Conservation (phyloP, 495 filamentous ascomycete species). For the Penicillium paxilli region DNA sequence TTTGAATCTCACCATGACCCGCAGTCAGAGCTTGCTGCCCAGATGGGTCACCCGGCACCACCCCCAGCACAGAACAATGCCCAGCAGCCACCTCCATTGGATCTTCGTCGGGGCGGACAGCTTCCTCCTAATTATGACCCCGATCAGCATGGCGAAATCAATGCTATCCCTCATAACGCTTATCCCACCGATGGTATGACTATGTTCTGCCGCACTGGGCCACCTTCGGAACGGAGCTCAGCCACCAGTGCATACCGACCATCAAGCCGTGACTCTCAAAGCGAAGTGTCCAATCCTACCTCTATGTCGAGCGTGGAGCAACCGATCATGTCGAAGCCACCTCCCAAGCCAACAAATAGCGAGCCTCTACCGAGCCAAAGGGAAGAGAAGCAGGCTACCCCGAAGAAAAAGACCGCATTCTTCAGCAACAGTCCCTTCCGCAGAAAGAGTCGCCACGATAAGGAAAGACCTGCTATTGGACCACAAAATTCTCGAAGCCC, state of each 20-base stretch:
- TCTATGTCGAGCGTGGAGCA: slow-evolving; percentile 82
- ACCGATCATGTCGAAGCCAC: slow-evolving; percentile 22
- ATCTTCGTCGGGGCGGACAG: slow-evolving; percentile 51
- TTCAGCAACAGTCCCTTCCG: slow-evolving; percentile 96
- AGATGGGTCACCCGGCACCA: slow-evolving; percentile 58
- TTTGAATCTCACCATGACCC: slow-evolving; percentile 90
- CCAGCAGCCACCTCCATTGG: slow-evolving; percentile 49
- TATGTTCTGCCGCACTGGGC: slow-evolving; percentile 89
- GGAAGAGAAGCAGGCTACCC: slow-evolving; percentile 61
- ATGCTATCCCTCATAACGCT: slow-evolving; percentile 81
- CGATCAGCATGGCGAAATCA: slow-evolving; percentile 63
- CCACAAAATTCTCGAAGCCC: slow-evolving; percentile 18
- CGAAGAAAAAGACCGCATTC: slow-evolving; percentile 89
- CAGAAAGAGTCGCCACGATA: slow-evolving; percentile 85
- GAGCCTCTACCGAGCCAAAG: slow-evolving; percentile 42
- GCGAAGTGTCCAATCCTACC: slow-evolving; percentile 87
- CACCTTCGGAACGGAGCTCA: slow-evolving; percentile 82
- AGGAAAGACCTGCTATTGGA: slow-evolving; percentile 55
- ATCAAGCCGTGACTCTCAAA: slow-evolving; percentile 85
- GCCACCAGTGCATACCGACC: slow-evolving; percentile 73
- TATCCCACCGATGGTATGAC: slow-evolving; percentile 98
- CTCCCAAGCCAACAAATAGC: slow-evolving; percentile 61
- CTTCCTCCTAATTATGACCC: slow-evolving; percentile 50
- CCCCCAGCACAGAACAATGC: slow-evolving; percentile 9
- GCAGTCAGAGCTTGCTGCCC: slow-evolving; percentile 63